phyloP scores from a whole-genome alignment of 768 basidiomycete genomes.

The Calocybe indica region DNA sequence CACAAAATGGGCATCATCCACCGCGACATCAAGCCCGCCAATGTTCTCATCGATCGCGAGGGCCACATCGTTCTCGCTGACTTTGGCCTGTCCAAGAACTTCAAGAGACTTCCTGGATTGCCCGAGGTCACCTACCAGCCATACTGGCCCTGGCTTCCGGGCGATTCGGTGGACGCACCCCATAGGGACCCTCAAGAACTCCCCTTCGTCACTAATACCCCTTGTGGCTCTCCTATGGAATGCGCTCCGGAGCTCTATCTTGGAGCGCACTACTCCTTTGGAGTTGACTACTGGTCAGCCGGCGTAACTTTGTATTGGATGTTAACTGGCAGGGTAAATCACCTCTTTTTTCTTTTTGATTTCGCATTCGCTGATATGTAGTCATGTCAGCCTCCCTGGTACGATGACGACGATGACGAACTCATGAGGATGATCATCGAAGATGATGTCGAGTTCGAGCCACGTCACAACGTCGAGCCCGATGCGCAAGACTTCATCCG shows the following conservation, averaged over 20 bases:
- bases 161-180: background rate
- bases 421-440: background rate
- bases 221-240: background rate
- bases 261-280: background rate
- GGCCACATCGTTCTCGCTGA: background rate
- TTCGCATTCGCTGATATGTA: background rate
- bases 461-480: background rate
- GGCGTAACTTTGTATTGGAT: background rate
- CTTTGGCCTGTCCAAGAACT: background rate
- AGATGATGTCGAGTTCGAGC: background rate
- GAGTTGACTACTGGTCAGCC: background rate
- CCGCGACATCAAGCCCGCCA: slow-evolving; percentile 3
- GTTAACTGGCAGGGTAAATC: background rate
- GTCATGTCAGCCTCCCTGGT: no score
- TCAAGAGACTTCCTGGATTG: background rate
- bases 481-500: background rate
- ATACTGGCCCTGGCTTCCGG: background rate
- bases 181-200: background rate
- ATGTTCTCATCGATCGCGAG: background rate
- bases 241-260: background rate
- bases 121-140: background rate
- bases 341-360: background rate
- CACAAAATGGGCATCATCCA: background rate
- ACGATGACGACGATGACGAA: background rate
- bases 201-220: background rate